Conservation (phyloP, 108 stramenopile species). For the Nitzschia palea region DNA sequence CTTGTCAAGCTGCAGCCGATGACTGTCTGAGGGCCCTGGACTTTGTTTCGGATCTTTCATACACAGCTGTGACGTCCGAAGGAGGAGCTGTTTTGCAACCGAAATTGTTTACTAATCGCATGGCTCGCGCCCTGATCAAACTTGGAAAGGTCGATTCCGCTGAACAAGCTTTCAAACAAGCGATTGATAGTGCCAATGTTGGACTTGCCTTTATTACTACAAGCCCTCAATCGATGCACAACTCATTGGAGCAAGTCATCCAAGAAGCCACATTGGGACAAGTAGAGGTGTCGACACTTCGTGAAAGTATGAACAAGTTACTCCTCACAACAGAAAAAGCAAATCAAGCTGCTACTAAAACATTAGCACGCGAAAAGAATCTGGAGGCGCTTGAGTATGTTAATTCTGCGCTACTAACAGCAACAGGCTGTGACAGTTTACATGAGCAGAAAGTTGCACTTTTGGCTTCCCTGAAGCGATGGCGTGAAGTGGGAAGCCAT, state of each 20-base stretch:
- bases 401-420: constrained; percentile 54
- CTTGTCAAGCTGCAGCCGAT: constrained; percentile 52
- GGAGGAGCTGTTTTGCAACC: constrained; percentile 28
- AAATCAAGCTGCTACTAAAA: neutral
- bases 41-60: constrained; percentile 30
- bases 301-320: constrained; percentile 40
- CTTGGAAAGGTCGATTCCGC: constrained; percentile 62
- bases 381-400: constrained; percentile 54
- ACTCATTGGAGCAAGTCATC: constrained; percentile 56
- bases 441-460: constrained; percentile 58
- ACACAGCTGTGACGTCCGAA: constrained; percentile 6
- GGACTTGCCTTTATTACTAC: neutral
- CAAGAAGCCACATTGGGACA: constrained; percentile 41
- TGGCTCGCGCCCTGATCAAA: constrained; percentile 63
- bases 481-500: constrained; percentile 70
- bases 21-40: constrained; percentile 62
- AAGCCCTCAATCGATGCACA: constrained; percentile 11
- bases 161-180: constrained; percentile 46
- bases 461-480: constrained; percentile 61
- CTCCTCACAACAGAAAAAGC: neutral
- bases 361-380: constrained; percentile 3
- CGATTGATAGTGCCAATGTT: constrained; percentile 30
- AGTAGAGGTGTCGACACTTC: constrained; percentile 49
- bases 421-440: constrained; percentile 52
- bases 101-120: constrained; percentile 65